Conservation (phyloP, 1,284 basidiomycete species). For the Macrocybe sp. region DNA sequence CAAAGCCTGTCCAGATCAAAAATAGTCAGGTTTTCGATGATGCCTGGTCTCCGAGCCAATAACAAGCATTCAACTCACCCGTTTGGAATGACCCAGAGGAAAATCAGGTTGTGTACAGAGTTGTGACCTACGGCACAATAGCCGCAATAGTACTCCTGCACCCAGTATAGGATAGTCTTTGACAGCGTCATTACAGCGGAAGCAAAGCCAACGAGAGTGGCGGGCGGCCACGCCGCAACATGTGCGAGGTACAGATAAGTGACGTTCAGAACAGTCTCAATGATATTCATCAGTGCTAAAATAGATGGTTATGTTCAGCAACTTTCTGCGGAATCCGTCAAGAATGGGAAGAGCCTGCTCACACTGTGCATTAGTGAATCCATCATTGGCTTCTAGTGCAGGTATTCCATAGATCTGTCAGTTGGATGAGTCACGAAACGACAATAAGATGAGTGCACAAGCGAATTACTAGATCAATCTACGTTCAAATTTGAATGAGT, state of each 20-base stretch:
- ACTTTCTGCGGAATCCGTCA: background rate
- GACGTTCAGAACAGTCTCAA: conserved; percentile 77
- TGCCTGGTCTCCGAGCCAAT: background rate
- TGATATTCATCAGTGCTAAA: conserved; percentile 72
- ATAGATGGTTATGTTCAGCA: background rate
- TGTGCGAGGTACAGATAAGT: conserved; percentile 75
- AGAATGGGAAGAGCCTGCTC: conserved; percentile 17
- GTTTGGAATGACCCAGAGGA: conserved; percentile 76
- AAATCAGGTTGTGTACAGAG: conserved; percentile 40
- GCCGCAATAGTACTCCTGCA: conserved; percentile 71
- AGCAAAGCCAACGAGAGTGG: conserved; percentile 73
- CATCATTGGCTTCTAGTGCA: conserved; percentile 58
- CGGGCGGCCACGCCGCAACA: conserved; percentile 49
- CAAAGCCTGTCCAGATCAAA: conserved; percentile 45
- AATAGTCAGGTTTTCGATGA: too few species aligned
- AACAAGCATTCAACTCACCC: conserved; percentile 42
- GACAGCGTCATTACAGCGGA: conserved; percentile 73
- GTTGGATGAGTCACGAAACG: background rate
- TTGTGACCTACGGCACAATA: conserved; percentile 79
- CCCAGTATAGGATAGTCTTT: conserved; percentile 83
- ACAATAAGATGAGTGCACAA: background rate
- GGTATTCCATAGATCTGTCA: conserved; percentile 70
- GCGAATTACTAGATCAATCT: conserved; percentile 30
- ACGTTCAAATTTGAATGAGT: background rate
- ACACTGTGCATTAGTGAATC: conserved; percentile 87